phyloP scores from a whole-genome alignment of 2,329 filamentous ascomycete species.

The Ophioceras dolichostomum region DNA sequence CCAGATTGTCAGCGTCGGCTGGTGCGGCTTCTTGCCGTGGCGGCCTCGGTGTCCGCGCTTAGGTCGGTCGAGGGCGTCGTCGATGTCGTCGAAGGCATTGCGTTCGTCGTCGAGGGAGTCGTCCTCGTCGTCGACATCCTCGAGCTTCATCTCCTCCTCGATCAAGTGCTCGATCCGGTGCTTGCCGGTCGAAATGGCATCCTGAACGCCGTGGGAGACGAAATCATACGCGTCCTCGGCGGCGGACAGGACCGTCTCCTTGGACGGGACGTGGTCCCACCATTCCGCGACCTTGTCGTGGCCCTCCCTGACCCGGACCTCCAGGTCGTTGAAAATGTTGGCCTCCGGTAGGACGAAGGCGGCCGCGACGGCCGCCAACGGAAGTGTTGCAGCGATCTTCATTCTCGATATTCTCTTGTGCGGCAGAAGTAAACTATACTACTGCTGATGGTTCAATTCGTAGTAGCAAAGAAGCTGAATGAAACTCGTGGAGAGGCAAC shows the following conservation, averaged over 20 bases:
- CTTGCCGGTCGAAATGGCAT: constrained; percentile 4
- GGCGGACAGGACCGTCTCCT: constrained; percentile 5
- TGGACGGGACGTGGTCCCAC: constrained; percentile 7
- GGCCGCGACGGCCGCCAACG: constrained; percentile 9
- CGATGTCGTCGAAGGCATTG: background rate
- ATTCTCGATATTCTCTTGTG: no score
- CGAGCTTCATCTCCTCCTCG: constrained; percentile 3
- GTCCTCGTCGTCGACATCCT: background rate
- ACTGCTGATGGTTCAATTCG: no score
- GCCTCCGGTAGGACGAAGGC: constrained; percentile 12
- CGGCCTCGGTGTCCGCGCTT: background rate
- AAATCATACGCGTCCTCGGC: constrained; percentile 6
- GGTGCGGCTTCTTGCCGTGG: background rate
- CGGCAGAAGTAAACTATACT: no score
- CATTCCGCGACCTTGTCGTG: constrained; percentile 5
- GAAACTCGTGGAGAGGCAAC: no score
- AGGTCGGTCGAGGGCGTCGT: background rate
- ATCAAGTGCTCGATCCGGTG: constrained; percentile 5
- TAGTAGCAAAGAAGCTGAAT: no score
- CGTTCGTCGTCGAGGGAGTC: background rate
- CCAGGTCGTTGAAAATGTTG: constrained; percentile 7
- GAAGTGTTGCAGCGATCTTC: background rate
- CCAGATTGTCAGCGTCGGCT: constrained; percentile 53
- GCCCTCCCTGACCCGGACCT: constrained; percentile 5
- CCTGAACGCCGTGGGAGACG: constrained; percentile 4